phyloP scores from a whole-genome alignment of 371 early-diverging fungal species.

The Umbelopsis sp. region DNA sequence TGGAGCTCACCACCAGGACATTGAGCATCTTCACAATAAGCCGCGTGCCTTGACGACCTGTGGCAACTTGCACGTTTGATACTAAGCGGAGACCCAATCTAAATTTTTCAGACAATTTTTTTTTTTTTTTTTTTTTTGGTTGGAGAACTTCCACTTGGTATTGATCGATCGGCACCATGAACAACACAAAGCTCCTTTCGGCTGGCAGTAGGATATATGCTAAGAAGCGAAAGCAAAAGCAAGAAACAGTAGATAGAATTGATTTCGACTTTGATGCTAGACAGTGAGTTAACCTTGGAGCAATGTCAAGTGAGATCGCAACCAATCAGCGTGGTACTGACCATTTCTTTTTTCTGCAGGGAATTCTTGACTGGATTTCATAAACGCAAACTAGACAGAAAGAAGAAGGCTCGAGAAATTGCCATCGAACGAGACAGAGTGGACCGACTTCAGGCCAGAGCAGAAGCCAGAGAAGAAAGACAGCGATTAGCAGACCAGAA shows the following conservation, averaged over 20 bases:
- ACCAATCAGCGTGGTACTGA: no score
- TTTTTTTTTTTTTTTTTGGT: constrained; percentile 5
- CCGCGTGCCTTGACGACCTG: neutral
- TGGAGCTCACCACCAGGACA: constrained; percentile 10
- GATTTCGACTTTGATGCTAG: constrained; percentile 68
- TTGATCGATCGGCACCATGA: constrained; percentile 19
- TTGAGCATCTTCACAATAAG: constrained; percentile 7
- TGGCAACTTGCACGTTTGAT: neutral
- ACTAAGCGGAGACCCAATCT: constrained; percentile 4
- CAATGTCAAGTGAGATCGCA: no score
- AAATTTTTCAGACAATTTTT: neutral
- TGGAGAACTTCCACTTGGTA: neutral
- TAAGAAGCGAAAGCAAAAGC: constrained; percentile 69
- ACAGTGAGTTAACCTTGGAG: constrained; percentile 44
- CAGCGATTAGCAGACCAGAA: constrained; percentile 47
- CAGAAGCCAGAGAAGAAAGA: constrained; percentile 51
- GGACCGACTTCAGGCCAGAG: constrained; percentile 58
- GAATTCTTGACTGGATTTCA: constrained; percentile 84
- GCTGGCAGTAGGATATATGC: constrained; percentile 71
- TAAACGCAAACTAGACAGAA: constrained; percentile 76
- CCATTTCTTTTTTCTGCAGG: constrained; percentile 28
- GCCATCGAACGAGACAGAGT: constrained; percentile 56
- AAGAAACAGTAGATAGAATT: constrained; percentile 63
- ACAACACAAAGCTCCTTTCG: constrained; percentile 67
- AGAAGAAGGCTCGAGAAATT: constrained; percentile 60